Conservation (phyloP, 306 rosid species). For the Spatholobus suberectus region DNA sequence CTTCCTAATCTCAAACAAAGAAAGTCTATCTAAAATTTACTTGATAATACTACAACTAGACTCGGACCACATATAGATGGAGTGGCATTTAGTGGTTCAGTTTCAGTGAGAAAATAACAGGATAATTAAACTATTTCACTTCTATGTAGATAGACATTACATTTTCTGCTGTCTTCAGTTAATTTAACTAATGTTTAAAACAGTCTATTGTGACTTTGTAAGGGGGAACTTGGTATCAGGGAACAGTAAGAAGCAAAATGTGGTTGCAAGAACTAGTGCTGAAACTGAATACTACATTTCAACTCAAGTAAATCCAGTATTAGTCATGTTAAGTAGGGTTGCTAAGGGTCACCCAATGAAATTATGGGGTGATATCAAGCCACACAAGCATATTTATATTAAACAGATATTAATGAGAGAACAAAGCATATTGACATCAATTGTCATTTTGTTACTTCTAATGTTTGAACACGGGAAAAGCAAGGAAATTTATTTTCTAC, state of each 20-base stretch:
- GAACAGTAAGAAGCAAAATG: neutral
- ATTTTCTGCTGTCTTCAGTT: too few relatives aligned
- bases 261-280: neutral
- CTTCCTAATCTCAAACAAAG: too few relatives aligned
- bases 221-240: too few relatives aligned
- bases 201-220: neutral
- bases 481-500: too few relatives aligned
- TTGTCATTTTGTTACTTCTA: slow-evolving; percentile 1
- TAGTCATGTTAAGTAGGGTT: neutral
- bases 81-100: too few relatives aligned
- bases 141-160: too few relatives aligned
- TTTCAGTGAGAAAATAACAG: too few relatives aligned
- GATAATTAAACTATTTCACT: too few relatives aligned
- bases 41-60: neutral
- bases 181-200: neutral
- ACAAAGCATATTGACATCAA: neutral
- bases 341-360: neutral
- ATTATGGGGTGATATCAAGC: neutral
- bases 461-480: neutral
- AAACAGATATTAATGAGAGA: neutral
- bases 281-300: neutral
- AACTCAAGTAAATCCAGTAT: neutral
- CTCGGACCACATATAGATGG: too few relatives aligned
- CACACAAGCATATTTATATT: neutral
- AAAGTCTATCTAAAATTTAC: too few relatives aligned